Base-by-base conservation (phyloP, 768 basidiomycete species). In the Coprinellus micaceus region DNA sequence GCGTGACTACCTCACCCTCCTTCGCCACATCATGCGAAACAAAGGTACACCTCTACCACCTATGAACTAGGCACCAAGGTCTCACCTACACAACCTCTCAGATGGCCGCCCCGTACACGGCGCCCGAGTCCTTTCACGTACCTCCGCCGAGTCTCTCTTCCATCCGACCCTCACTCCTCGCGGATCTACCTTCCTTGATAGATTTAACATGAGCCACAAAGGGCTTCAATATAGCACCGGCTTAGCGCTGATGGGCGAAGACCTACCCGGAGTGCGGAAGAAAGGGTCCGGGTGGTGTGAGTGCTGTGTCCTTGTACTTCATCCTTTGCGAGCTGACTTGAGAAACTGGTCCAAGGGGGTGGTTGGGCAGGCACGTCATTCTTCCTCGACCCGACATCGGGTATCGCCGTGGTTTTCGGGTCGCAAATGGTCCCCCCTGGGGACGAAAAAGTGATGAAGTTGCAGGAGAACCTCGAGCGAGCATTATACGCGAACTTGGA, bases 311-410 rank as follows among this genome's bases (percentile, higher is more conserved):
- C 40, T 21, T 17, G 15, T 43, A 4, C 40, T 33, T 13, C 33
- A 43, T 15, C n/a, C n/a, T 43, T 4, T 43, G 40, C 13, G 6
- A 15, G 40, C n/a, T 9, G 7, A 43, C 40, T 43, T n/a, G n/a
- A 17, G 6, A 6, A 21, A 43, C 40, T 43, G 6, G 33, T 33
- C 6, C 13, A 33, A 43, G 40, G 40, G 40, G 40, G 40, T 5
- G 40, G 40, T 7, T 43, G 40, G 40, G 40, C 40, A n/a, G 66
- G 66, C 21, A 72, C 74, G 1, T 66, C 61, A 41, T 66, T 66
- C 48, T 66, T 70, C 29, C 62, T 74, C 50, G 74, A 75, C 54
- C 71, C 72, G 19, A 61, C 59, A 3, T 69, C 70, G 2, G 73
- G 72, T 2, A 62, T 75, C 36, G 72, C 72, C 0, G 62, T 62